phyloP scores from a whole-genome alignment of 352 stramenopile species.

The Bremia lactucae region DNA sequence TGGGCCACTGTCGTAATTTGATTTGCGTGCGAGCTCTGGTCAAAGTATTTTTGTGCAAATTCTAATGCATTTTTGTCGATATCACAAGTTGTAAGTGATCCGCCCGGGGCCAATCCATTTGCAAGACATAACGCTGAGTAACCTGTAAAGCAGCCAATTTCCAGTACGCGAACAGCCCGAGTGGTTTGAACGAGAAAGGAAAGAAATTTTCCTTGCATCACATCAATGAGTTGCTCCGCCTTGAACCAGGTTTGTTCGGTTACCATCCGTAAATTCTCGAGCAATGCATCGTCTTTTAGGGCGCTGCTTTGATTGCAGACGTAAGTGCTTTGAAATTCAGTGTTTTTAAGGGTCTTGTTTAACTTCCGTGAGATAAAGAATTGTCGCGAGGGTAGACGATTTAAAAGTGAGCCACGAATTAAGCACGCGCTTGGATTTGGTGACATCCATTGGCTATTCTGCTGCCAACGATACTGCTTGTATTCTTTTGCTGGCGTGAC shows the following conservation, averaged over 20 bases:
- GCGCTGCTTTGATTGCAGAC: conserved; percentile 16
- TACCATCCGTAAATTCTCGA: conserved; percentile 29
- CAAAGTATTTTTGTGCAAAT: conserved; percentile 45
- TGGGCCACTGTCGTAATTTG: conserved; percentile 32
- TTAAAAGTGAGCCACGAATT: conserved; percentile 19
- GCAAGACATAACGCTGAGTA: conserved; percentile 88
- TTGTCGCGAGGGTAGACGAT: conserved; percentile 10
- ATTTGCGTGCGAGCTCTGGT: conserved; percentile 18
- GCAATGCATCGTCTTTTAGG: conserved; percentile 20
- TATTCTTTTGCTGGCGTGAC: conserved; percentile 30
- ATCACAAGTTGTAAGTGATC: conserved; percentile 48
- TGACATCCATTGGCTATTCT: conserved; percentile 31
- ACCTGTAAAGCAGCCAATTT: conserved; percentile 91
- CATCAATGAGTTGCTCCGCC: conserved; percentile 46
- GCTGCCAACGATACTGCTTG: conserved; percentile 40
- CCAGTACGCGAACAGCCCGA: conserved; percentile 64
- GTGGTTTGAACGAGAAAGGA: conserved; percentile 72
- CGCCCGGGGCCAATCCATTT: conserved; percentile 21
- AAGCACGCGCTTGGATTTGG: conserved; percentile 27
- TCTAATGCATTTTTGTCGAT: conserved; percentile 33
- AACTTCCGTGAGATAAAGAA: conserved; percentile 16
- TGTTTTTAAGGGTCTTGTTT: conserved; percentile 22
- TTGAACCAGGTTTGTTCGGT: conserved; percentile 35
- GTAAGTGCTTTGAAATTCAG: conserved; percentile 15
- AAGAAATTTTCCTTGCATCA: conserved; percentile 48